A percentile compares a stretch with the other conserved stretches of the same genome.
These are phyloP conservation scores for Microcyclosporella mali DNA, from an alignment of 2,329 filamentous ascomycete species.

Conservation along the genomic window DNA sequence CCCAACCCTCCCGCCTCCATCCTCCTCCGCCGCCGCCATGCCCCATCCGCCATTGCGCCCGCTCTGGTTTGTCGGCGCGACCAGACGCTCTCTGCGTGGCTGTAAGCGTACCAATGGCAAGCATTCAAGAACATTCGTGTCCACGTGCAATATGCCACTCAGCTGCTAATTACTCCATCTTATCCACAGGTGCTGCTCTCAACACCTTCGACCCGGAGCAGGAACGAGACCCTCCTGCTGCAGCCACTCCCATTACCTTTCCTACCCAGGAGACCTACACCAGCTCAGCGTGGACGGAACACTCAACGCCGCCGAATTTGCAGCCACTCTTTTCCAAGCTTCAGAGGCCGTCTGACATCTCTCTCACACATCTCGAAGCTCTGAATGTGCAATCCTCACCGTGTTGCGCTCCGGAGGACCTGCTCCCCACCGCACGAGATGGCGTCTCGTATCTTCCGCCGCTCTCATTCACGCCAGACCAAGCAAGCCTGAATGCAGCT, in stretches of 20 bases:
- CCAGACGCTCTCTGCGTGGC: background rate
- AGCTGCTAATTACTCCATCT: background rate
- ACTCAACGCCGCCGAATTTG: constrained; percentile 34
- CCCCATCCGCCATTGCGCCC: no score
- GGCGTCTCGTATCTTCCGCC: constrained; percentile 36
- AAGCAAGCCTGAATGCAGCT: constrained; percentile 28
- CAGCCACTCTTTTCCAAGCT: constrained; percentile 39
- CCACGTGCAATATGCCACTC: background rate
- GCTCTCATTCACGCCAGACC: constrained; percentile 6
- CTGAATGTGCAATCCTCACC: constrained; percentile 39
- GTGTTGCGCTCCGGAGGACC: constrained; percentile 35
- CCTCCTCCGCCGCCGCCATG: no score
- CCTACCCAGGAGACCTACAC: constrained; percentile 12
- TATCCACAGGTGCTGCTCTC: constrained; percentile 11
- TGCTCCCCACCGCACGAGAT: constrained; percentile 33
- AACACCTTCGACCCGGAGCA: constrained; percentile 21
- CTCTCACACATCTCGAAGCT: constrained; percentile 33
- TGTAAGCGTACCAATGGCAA: constrained; percentile 1
- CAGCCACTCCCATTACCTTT: constrained; percentile 24
- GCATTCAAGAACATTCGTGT: background rate
- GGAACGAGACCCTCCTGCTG: constrained; percentile 27
- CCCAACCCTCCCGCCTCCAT: no score
- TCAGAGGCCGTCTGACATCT: constrained; percentile 39
- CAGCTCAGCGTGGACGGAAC: constrained; percentile 13
- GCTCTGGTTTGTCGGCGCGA: constrained; percentile 10